These are phyloP conservation scores for Erigeron philadelphicus DNA, from an alignment of 140 eudicot genomes.

Conservation along the genomic window DNA sequence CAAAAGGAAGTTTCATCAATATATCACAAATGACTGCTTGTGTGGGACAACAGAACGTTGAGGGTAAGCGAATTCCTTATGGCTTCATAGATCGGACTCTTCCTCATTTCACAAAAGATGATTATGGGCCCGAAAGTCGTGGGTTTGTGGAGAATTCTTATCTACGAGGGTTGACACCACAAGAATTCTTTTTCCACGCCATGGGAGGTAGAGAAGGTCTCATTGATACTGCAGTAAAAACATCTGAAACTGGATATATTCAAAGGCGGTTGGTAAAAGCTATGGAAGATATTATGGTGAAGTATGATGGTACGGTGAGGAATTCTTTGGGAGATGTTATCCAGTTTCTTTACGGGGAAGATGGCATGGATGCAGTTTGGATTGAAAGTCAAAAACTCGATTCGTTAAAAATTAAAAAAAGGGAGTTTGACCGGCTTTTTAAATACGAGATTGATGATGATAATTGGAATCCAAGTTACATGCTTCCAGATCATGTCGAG, in stretches of 20 bases:
- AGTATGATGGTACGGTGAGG: conserved; percentile 93
- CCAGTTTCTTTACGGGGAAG: conserved; percentile 96
- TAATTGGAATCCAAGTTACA: conserved; percentile 82
- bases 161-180: conserved; percentile 88
- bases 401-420: conserved; percentile 71
- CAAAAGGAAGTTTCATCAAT: conserved; percentile 93
- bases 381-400: conserved; percentile 84
- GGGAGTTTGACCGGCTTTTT: conserved; percentile 52
- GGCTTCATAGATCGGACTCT: conserved; percentile 87
- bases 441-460: conserved; percentile 69
- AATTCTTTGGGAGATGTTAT: conserved; percentile 91
- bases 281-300: conserved; percentile 99
- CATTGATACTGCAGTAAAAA: conserved; percentile 94
- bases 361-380: conserved; percentile 99
- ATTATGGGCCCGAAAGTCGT: conserved; percentile 95
- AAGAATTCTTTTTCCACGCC: conserved; percentile 95
- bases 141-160: conserved; percentile 98
- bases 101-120: conserved; percentile 94
- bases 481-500: conserved; percentile 77
- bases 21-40: conserved; percentile 99
- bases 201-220: conserved; percentile 99
- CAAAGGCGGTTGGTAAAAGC: conserved; percentile 92
- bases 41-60: conserved; percentile 99
- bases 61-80: conserved; percentile 91
- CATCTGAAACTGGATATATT: conserved; percentile 96